Evolutionary conservation across 1,284 basidiomycete genomes (phyloP).

Genomic region (Rhodotorula sp.): DNA sequence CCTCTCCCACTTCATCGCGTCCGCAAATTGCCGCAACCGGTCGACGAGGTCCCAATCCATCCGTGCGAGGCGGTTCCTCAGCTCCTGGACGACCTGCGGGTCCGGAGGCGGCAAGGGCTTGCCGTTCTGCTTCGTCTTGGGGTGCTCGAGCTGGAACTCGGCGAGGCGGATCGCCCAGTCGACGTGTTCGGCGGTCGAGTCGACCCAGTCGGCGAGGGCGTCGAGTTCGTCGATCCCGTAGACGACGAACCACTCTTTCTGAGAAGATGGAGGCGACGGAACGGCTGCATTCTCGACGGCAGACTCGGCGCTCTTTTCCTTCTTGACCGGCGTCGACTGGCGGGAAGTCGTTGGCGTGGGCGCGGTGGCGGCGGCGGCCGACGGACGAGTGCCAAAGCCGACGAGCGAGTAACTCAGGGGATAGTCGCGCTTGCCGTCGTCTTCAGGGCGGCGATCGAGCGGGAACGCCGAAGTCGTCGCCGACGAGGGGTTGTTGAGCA

Average conservation of each 20-base stretch:
- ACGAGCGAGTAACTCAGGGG: conserved; percentile 15
- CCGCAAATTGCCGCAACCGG: conserved; percentile 4
- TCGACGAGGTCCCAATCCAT: not conserved
- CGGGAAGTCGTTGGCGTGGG: not conserved
- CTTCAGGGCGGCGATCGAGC: conserved; percentile 1
- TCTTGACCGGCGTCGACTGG: not conserved
- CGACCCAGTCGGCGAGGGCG: conserved; percentile 12
- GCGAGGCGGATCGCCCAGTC: not conserved
- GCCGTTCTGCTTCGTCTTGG: conserved; percentile 5
- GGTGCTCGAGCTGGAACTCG: conserved; percentile 14
- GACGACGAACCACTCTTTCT: conserved; percentile 17
- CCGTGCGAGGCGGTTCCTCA: not conserved
- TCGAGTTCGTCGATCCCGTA: conserved; percentile 9
- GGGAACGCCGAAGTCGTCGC: conserved; percentile 12
- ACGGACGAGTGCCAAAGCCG: conserved; percentile 9
- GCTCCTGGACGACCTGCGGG: not conserved
- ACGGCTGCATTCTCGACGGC: not conserved
- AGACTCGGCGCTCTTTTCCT: not conserved
- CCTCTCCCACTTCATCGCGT: conserved; percentile 7
- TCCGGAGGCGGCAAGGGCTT: not conserved
- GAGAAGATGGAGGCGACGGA: not conserved
- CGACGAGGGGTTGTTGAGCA: conserved; percentile 1
- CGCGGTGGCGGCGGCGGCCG: too few species aligned
- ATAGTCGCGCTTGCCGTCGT: conserved; percentile 16
- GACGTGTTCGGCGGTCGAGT: not conserved